Base-by-base conservation (phyloP, 1,139 yeast species). In the Meyerozyma sp. region DNA sequence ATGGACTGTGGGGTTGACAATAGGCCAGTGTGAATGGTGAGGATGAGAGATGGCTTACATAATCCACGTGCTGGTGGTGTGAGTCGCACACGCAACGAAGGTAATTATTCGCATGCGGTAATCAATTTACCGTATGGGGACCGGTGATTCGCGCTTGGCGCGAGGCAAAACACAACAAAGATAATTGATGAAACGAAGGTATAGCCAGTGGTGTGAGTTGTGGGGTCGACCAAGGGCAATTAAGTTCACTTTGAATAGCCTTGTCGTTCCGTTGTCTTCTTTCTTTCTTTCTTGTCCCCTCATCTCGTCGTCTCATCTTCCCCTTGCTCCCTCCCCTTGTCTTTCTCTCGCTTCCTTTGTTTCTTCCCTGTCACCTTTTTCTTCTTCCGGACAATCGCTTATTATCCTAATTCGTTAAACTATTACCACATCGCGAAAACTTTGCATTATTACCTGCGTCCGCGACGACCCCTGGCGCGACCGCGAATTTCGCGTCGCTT, bases 391-490 rank as follows among this genome's bases (percentile, higher is more conserved):
- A 21, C 23, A 21, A 21, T 21, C 23, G 20, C 20, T 11, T 3
- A 13, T 34, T 34, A 34, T 32, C 26, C 37, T 27, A 2, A 20
- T 34, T 21, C 25, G 37, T 34, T 34, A 34, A 34, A 34, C 37
- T 34, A 34, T 34, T 34, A 20, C 37, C 37, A 13, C 4, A 10
- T 34, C 37, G 37, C 37, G 37, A 34, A 11, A 10, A 11, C 23
- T 34, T 11, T 10, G 8, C 14, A 34, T 34, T 34, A 34, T 34
- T 34, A 34, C 37, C 37, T 34, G 37, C 37, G 37, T 34, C 26
- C 37, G 26, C 37, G 37, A n/a, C 21, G 21, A 13, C 37, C 37
- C 37, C 37, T 34, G 37, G 37, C 37, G 37, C 37, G 37, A 34
- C 14, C 37, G 37, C 37, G 37, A 10, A 13, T 34, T 34, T 34